Evolutionary conservation across 495 filamentous ascomycete species (phyloP).

Genomic region (Tuber melanosporum): DNA sequence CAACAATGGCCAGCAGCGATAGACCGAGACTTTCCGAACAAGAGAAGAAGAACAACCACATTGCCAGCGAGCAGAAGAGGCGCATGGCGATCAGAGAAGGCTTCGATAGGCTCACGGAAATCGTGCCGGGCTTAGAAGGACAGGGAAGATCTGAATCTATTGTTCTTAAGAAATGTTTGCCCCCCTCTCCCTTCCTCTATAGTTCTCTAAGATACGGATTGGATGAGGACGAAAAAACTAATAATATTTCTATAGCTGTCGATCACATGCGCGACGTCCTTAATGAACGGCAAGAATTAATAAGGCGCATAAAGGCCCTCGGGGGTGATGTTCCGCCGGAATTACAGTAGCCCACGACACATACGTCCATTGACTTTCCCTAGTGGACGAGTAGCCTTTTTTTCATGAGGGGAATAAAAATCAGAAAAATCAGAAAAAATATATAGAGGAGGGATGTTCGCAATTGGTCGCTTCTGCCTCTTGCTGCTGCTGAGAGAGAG

Average conservation of each 20-base stretch:
- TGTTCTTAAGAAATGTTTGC: constrained; percentile 58
- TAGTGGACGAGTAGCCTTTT: not conserved
- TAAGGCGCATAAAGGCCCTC: constrained; percentile 55
- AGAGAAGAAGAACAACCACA: constrained; percentile 89
- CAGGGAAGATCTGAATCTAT: constrained; percentile 79
- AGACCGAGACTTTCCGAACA: constrained; percentile 69
- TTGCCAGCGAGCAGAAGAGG: constrained; percentile 82
- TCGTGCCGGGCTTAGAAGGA: constrained; percentile 76
- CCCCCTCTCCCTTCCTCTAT: not conserved
- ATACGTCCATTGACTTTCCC: not conserved
- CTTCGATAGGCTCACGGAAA: constrained; percentile 75
- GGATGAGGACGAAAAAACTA: constrained; percentile 9
- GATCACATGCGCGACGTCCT: constrained; percentile 64
- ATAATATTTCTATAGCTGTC: constrained; percentile 48
- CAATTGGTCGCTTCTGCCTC: not conserved
- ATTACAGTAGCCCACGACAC: constrained; percentile 21
- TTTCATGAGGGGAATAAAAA: not conserved
- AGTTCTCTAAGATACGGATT: not conserved
- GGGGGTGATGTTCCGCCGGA: constrained; percentile 50
- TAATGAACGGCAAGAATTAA: constrained; percentile 55
- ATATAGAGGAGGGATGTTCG: constrained; percentile 12
- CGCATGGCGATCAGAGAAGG: constrained; percentile 76
- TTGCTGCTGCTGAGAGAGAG: not conserved
- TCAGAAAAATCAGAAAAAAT: not conserved
- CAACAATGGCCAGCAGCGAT: constrained; percentile 29